These are phyloP conservation scores for Tricladium varicosporioides DNA, from an alignment of 2,329 filamentous ascomycete species.

Conservation along the genomic window DNA sequence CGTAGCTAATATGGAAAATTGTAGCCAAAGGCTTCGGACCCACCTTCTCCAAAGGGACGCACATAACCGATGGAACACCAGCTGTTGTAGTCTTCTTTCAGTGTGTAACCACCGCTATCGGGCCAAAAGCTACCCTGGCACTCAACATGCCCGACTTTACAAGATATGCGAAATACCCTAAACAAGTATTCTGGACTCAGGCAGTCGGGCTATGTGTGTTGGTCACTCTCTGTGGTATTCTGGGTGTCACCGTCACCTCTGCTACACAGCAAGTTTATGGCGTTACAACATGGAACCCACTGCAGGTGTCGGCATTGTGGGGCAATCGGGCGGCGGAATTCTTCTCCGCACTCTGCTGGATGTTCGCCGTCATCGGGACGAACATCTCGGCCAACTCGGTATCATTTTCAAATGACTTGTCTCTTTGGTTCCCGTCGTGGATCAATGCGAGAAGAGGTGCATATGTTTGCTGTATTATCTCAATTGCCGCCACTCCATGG, in stretches of 20 bases:
- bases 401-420: constrained; percentile 37
- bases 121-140: constrained; percentile 27
- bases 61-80: constrained; percentile 20
- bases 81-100: constrained; percentile 21
- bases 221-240: constrained; percentile 25
- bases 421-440: constrained; percentile 47
- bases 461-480: constrained; percentile 41
- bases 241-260: constrained; percentile 27
- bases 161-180: constrained; percentile 28
- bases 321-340: constrained; percentile 32
- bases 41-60: constrained; percentile 22
- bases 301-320: constrained; percentile 26
- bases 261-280: constrained; percentile 30
- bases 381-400: constrained; percentile 42
- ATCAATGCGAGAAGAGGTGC: constrained; percentile 48
- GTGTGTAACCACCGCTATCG: constrained; percentile 23
- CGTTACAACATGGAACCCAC: constrained; percentile 28
- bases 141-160: constrained; percentile 34
- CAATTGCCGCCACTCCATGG: constrained; percentile 46
- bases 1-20: background rate
- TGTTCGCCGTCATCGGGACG: constrained; percentile 33
- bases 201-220: constrained; percentile 24
- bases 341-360: constrained; percentile 30
- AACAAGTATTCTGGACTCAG: constrained; percentile 26
- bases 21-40: constrained; percentile 24